These are phyloP conservation scores for Protomyces lactucae-debilis DNA, from an alignment of 1,139 yeast species.

Conservation along the genomic window DNA sequence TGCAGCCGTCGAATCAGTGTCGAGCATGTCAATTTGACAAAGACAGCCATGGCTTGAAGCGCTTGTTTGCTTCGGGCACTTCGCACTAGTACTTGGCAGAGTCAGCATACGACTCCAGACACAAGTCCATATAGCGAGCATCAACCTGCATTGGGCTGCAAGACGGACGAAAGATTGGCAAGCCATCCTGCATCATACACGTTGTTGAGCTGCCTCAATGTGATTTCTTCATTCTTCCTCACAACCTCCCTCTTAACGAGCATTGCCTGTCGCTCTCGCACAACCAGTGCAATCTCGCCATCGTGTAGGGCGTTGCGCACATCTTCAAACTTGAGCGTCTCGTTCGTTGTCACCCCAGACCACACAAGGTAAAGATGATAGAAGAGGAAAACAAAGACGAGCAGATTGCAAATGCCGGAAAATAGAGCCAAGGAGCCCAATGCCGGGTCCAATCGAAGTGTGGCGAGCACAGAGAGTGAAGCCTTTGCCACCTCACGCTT, in stretches of 20 bases:
- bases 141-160: no score
- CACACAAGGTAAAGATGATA: conserved; percentile 62
- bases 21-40: no score
- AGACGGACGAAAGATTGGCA: background rate
- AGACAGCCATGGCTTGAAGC: no score
- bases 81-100: no score
- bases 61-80: no score
- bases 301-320: conserved; percentile 57
- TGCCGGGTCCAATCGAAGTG: conserved; percentile 3
- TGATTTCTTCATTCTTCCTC: background rate
- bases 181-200: background rate
- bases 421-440: conserved; percentile 7
- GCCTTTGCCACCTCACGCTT: background rate
- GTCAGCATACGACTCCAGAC: no score
- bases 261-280: background rate
- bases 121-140: no score
- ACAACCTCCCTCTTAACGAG: background rate
- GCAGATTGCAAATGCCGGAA: conserved; percentile 29
- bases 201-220: background rate
- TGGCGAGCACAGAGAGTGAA: background rate
- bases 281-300: conserved; percentile 39
- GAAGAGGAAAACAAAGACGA: conserved; percentile 54
- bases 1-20: no score
- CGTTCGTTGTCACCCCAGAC: conserved; percentile 89
- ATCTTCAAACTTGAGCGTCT: conserved; percentile 75